These are phyloP conservation scores for Candida nonsorbophila DNA, from an alignment of 805 yeast species.

Conservation along the genomic window DNA sequence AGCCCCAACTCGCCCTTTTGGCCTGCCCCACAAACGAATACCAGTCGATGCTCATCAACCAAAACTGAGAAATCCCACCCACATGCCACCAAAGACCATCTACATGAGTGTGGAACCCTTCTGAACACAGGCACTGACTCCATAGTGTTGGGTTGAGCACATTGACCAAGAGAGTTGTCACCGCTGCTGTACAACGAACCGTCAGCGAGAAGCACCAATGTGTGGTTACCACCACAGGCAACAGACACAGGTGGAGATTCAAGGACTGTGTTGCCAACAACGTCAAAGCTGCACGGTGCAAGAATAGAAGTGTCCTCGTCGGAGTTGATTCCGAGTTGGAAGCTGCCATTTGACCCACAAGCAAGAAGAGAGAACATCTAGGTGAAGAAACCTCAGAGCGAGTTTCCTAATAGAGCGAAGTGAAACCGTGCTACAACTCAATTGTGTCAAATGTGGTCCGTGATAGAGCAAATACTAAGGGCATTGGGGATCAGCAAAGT, in stretches of 20 bases:
- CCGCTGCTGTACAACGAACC: slow-evolving; percentile 61
- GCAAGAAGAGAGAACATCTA: slow-evolving; percentile 29
- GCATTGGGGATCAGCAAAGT: too few species aligned
- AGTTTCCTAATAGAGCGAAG: slow-evolving; percentile 4
- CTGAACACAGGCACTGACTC: slow-evolving; percentile 3
- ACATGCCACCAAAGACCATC: slow-evolving; percentile 50
- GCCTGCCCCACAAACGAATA: slow-evolving; percentile 61
- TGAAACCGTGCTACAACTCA: too few species aligned
- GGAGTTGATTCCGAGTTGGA: slow-evolving; percentile 63
- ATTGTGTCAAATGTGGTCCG: too few species aligned
- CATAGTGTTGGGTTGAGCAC: slow-evolving; percentile 25
- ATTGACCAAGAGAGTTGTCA: slow-evolving; percentile 51
- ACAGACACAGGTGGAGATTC: slow-evolving; percentile 18
- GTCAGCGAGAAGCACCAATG: slow-evolving; percentile 48
- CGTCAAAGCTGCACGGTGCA: slow-evolving; percentile 10
- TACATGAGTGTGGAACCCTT: slow-evolving; percentile 1
- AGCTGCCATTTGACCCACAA: slow-evolving; percentile 83
- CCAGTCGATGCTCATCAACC: slow-evolving; percentile 29
- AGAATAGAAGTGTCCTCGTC: slow-evolving; percentile 37
- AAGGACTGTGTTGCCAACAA: slow-evolving; percentile 5
- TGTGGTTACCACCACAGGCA: slow-evolving; percentile 85
- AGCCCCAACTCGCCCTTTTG: slow-evolving; percentile 70
- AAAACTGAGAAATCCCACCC: slow-evolving; percentile 79
- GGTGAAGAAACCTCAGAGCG: too few species aligned
- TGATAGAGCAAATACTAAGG: too few species aligned